phyloP scores from a whole-genome alignment of 148 eudicot species.

The Amaranthus hypochondriacus region DNA sequence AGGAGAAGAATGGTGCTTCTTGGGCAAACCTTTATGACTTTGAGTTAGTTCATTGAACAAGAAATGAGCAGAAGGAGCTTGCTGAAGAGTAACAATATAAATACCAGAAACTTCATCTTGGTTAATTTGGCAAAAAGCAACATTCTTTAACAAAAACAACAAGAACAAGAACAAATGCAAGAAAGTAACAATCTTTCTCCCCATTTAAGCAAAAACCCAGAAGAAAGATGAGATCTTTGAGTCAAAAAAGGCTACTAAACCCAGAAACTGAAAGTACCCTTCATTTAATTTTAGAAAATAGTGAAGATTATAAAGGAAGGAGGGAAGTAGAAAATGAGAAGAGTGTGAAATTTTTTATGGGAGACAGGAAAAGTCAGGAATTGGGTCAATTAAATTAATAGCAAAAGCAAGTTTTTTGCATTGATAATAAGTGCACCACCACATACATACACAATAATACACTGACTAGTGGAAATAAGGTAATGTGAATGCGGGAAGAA shows the following conservation, averaged over 20 bases:
- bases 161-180: conserved; percentile 16
- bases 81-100: conserved; percentile 81
- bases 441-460: conserved; percentile 1
- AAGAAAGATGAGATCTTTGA: conserved; percentile 4
- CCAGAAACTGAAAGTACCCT: conserved; percentile 14
- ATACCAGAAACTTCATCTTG: conserved; percentile 47
- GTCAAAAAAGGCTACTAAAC: background rate
- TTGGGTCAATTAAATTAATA: background rate
- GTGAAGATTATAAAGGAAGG: background rate
- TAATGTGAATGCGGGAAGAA: background rate
- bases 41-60: conserved; percentile 32
- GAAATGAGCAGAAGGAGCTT: conserved; percentile 64
- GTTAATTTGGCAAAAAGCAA: conserved; percentile 36
- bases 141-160: conserved; percentile 27
- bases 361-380: background rate
- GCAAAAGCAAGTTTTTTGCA: background rate
- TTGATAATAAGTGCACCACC: background rate
- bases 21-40: conserved; percentile 17
- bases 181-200: conserved; percentile 4
- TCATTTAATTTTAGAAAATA: background rate
- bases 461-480: background rate
- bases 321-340: conserved; percentile 12
- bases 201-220: conserved; percentile 5
- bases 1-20: conserved; percentile 33
- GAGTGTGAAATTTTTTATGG: conserved; percentile 12